A percentile compares a stretch with the other conserved stretches of the same genome.
Conservation (phyloP, 495 filamentous ascomycete genomes). For the Filosporella fistucella region DNA sequence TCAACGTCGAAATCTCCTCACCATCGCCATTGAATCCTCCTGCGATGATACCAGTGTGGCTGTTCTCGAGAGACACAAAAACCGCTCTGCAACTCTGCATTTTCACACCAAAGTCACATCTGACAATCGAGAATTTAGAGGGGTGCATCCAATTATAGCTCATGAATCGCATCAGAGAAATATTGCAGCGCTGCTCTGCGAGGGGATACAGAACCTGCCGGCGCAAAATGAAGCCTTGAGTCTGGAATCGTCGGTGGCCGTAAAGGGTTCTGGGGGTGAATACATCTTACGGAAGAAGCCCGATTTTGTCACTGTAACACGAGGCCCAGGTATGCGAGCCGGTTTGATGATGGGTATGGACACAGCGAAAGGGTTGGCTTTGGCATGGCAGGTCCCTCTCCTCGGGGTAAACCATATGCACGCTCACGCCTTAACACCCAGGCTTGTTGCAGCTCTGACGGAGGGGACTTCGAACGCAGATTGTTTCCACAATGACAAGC, state of each 20-base stretch:
- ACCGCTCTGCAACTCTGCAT: slow-evolving; percentile 49
- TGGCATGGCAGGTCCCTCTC: slow-evolving; percentile 77
- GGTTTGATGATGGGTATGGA: slow-evolving; percentile 73
- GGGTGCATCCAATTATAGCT: slow-evolving; percentile 73
- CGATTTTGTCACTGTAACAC: slow-evolving; percentile 79
- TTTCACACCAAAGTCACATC: slow-evolving; percentile 83
- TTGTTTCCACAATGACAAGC: background rate
- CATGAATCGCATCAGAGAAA: slow-evolving; percentile 67
- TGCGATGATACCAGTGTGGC: slow-evolving; percentile 96
- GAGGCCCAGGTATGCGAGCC: slow-evolving; percentile 83
- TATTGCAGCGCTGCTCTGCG: slow-evolving; percentile 59
- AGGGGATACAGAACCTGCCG: slow-evolving; percentile 56
- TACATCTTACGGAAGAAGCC: slow-evolving; percentile 39
- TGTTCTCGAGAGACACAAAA: slow-evolving; percentile 57
- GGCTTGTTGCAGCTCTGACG: slow-evolving; percentile 63
- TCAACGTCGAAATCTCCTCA: slow-evolving; percentile 47
- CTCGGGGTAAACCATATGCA: slow-evolving; percentile 96
- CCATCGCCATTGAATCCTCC: slow-evolving; percentile 92
- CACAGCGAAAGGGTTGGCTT: slow-evolving; percentile 81
- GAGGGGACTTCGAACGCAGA: background rate
- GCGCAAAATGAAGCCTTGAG: too few relatives aligned
- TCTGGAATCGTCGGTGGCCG: background rate
- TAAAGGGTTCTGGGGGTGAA: background rate
- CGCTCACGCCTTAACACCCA: slow-evolving; percentile 84
- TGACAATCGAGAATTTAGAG: slow-evolving; percentile 63